Base-by-base conservation (phyloP, 1,284 basidiomycete genomes). In the Austroboletus niveus region DNA sequence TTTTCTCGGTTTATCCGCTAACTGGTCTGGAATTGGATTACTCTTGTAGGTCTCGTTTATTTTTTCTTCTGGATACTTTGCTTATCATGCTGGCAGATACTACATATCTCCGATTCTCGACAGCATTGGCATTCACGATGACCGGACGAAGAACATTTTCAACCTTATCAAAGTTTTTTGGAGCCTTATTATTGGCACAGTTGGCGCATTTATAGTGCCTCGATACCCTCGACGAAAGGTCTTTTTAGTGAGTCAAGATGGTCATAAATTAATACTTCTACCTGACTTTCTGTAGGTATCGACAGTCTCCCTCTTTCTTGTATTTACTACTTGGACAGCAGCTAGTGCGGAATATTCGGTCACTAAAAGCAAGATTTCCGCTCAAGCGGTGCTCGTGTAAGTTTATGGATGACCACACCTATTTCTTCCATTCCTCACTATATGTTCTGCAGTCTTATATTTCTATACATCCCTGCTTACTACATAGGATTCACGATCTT, bases 111-210 rank as follows among this genome's bases (percentile, higher is more conserved):
- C 12, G n/a, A 9, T 39, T 4, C 36, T 39, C 4, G 59, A 62
- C 17, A 58, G 8, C 8, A 61, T 62, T 14, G 60, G 60, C 0
- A 52, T 62, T 32, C 53, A 54, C 32, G 56, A 61, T 40, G 42
- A 65, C 31, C 39, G 32, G 22, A 65, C 51, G 1, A 65, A 65
- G 35, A 52, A 61, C 9, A 41, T 48, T 14, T 31, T 63, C 30
- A 65, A 49, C 7, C 9, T 61, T 10, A 24, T 42, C n/a, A 60
- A 15, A 12, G 17, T 5, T 35, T 47, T 22, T 9, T 65, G 63
- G 60, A 27, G 47, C n/a, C n/a, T 57, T 3, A 12, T 60, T 8
- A 62, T 42, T 11, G 30, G 30, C 30, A 32, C n/a, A 12, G 5
- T 46, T 9, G 1, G 34, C 15, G 53, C 63, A 3, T 45, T 64